Percentiles rank a stretch among this genome's conserved stretches.
Conservation (phyloP, 495 filamentous ascomycete genomes). For the Neohortaea acidophila region DNA sequence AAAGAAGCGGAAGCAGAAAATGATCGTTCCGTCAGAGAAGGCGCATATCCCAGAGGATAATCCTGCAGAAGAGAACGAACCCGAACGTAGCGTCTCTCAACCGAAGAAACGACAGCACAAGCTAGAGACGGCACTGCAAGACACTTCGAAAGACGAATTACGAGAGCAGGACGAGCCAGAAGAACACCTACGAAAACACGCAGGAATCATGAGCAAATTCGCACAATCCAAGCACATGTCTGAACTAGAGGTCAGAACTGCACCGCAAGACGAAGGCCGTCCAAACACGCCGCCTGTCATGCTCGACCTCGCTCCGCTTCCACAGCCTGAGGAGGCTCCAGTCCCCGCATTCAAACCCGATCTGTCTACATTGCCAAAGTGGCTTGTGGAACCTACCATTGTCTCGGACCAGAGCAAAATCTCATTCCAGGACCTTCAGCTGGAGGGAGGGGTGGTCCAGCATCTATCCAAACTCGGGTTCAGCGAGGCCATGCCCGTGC, state of each 20-base stretch:
- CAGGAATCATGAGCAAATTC: constrained; percentile 25
- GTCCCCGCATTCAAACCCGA: constrained; percentile 36
- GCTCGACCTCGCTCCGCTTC: constrained; percentile 48
- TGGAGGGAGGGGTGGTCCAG: constrained; percentile 41
- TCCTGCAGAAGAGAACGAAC: neutral
- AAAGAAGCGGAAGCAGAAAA: neutral
- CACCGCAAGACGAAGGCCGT: neutral
- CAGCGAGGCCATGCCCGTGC: constrained; percentile 67
- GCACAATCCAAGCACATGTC: constrained; percentile 18
- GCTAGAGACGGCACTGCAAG: constrained; percentile 9
- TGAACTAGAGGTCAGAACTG: neutral
- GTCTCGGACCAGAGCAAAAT: constrained; percentile 41
- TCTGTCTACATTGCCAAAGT: constrained; percentile 45
- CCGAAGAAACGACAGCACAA: constrained; percentile 19
- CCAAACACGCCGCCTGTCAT: neutral
- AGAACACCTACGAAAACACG: constrained; percentile 22
- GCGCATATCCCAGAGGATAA: neutral
- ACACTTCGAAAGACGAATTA: too few species aligned
- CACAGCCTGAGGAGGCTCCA: constrained; percentile 51
- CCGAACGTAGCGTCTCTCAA: neutral
- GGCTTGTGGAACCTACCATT: constrained; percentile 59
- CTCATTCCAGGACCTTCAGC: constrained; percentile 46
- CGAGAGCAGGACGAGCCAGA: constrained; percentile 13
- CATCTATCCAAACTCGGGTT: constrained; percentile 50
- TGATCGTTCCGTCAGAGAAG: neutral